Percentiles rank a stretch among this genome's conserved stretches.
Evolutionary conservation across 164 flowering plant species (phyloP).

Genomic region (Echeveria elegans): DNA sequence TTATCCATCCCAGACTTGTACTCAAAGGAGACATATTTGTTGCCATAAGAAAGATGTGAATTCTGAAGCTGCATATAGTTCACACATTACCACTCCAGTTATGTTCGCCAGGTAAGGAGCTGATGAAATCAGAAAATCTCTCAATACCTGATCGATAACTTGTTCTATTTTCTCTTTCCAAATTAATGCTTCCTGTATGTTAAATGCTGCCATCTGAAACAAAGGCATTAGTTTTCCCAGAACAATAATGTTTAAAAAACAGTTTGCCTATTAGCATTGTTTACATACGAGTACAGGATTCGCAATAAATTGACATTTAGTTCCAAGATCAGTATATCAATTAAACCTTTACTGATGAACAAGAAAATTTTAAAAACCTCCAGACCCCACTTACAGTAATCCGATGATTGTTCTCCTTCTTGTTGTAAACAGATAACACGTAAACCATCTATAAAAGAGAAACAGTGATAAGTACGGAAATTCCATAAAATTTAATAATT

Average conservation of each 20-base stretch:
- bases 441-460: constrained; percentile 75
- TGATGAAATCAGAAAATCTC: neutral
- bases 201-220: constrained; percentile 96
- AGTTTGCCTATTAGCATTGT: neutral
- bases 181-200: constrained; percentile 87
- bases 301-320: neutral
- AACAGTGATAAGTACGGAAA: too few relatives aligned
- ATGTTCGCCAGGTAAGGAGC: neutral
- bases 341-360: neutral
- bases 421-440: constrained; percentile 84
- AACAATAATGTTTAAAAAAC: neutral
- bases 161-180: constrained; percentile 96
- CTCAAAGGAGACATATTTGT: constrained; percentile 73
- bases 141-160: constrained; percentile 82
- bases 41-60: constrained; percentile 57
- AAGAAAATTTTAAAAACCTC: neutral
- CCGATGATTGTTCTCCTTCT: constrained; percentile 84
- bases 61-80: constrained; percentile 66
- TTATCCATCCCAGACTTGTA: constrained; percentile 74
- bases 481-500: neutral
- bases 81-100: neutral
- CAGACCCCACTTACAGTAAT: constrained; percentile 53
- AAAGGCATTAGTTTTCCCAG: constrained; percentile 7
- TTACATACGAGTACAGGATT: neutral
- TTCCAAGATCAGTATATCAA: neutral